phyloP scores from a whole-genome alignment of 2,329 filamentous ascomycete species.

The Cryphonectria carpinicola region DNA sequence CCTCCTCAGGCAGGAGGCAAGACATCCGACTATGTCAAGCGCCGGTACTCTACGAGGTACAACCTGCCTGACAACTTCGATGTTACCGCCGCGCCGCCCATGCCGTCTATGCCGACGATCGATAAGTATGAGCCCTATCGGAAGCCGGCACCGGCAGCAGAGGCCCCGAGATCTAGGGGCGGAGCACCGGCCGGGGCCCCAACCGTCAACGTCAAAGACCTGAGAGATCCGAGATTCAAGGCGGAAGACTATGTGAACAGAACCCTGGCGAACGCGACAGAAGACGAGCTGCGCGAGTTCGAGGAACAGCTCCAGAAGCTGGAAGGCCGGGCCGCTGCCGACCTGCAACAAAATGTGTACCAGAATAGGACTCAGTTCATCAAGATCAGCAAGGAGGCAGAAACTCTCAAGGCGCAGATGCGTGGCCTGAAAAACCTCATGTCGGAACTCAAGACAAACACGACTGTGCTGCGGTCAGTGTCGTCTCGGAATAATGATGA shows the following conservation, averaged over 20 bases:
- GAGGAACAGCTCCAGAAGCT: conserved; percentile 76
- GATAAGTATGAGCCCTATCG: conserved; percentile 60
- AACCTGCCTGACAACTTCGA: conserved; percentile 72
- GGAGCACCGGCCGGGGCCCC: conserved; percentile 58
- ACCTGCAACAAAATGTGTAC: conserved; percentile 93
- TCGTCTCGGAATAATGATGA: conserved; percentile 57
- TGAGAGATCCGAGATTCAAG: conserved; percentile 76
- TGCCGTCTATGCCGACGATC: conserved; percentile 68
- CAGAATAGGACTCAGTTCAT: conserved; percentile 98
- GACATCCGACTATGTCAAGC: conserved; percentile 86
- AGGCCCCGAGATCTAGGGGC: conserved; percentile 36
- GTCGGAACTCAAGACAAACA: conserved; percentile 85
- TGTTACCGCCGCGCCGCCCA: conserved; percentile 64
- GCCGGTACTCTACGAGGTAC: conserved; percentile 91
- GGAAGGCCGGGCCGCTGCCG: conserved; percentile 76
- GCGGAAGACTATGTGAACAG: conserved; percentile 60
- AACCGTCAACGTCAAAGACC: conserved; percentile 73
- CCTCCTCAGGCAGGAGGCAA: conserved; percentile 60
- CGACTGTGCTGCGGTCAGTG: conserved; percentile 64
- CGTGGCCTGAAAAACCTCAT: conserved; percentile 85
- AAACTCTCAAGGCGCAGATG: conserved; percentile 98
- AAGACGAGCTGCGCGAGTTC: conserved; percentile 83
- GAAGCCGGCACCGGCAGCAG: conserved; percentile 29
- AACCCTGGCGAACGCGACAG: conserved; percentile 81
- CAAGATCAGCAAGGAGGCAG: conserved; percentile 98